These are phyloP conservation scores for Blastocystis sp. DNA, from an alignment of 352 stramenopile species.

Conservation along the genomic window DNA sequence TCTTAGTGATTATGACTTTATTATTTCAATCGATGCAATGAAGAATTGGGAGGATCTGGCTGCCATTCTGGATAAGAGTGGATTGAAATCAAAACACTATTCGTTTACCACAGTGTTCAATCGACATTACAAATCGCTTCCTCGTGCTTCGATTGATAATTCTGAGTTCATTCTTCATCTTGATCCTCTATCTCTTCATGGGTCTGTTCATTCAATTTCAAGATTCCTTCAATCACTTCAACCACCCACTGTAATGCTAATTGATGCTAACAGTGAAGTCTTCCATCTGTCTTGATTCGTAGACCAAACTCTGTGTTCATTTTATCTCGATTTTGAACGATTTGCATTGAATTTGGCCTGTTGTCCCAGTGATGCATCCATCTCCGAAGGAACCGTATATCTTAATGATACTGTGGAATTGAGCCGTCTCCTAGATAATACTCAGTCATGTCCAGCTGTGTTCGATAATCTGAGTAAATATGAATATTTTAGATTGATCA, in stretches of 20 bases:
- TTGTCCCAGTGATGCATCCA: neutral
- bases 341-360: slow-evolving; percentile 31
- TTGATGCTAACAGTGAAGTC: neutral
- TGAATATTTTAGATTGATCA: neutral
- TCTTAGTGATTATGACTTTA: slow-evolving; percentile 14
- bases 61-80: neutral
- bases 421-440: neutral
- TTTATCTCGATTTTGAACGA: slow-evolving; percentile 27
- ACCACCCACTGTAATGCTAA: neutral
- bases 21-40: neutral
- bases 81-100: neutral
- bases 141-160: neutral
- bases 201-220: neutral
- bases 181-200: slow-evolving; percentile 2
- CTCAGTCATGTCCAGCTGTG: neutral
- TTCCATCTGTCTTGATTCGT: neutral
- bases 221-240: slow-evolving; percentile 10
- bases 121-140: neutral
- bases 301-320: neutral
- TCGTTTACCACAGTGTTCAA: neutral
- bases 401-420: slow-evolving; percentile 10
- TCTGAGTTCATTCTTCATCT: neutral
- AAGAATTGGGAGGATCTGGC: neutral
- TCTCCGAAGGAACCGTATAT: neutral
- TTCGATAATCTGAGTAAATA: neutral